Conservation (phyloP, 2,329 filamentous ascomycete genomes). For the Cyanodermella asteris region DNA sequence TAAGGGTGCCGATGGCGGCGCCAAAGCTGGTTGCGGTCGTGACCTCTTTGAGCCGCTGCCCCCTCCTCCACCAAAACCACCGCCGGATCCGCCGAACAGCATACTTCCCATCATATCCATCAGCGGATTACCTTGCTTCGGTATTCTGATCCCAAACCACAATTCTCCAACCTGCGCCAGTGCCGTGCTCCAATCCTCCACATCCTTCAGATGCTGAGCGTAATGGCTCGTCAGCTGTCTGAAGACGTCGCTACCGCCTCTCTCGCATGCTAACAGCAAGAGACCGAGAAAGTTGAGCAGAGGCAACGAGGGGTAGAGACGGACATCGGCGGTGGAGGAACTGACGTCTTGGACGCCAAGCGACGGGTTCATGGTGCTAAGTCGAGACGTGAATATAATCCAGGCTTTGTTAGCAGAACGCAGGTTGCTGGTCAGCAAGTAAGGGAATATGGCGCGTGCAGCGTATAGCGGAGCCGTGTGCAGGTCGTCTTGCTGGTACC, state of each 20-base stretch:
- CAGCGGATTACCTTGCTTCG: conserved; percentile 73
- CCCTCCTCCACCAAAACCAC: conserved; percentile 21
- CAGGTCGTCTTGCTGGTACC: conserved; percentile 76
- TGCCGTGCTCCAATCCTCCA: conserved; percentile 56
- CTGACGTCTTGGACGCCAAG: conserved; percentile 67
- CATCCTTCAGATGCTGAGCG: conserved; percentile 52
- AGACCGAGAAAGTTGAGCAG: conserved; percentile 84
- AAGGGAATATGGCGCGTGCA: conserved; percentile 71
- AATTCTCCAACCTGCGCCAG: conserved; percentile 80
- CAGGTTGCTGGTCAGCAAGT: conserved; percentile 74
- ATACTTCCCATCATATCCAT: conserved; percentile 97
- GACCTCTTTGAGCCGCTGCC: conserved; percentile 22
- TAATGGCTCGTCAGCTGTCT: conserved; percentile 68
- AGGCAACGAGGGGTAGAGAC: conserved; percentile 77
- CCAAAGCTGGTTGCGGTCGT: conserved; percentile 24
- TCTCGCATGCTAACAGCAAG: conserved; percentile 62
- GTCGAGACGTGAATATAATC: conserved; percentile 47
- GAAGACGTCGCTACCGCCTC: conserved; percentile 57
- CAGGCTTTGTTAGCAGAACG: conserved; percentile 71
- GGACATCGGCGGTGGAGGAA: conserved; percentile 47
- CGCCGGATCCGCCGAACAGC: conserved; percentile 53
- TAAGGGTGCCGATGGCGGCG: conserved; percentile 20
- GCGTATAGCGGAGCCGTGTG: conserved; percentile 75
- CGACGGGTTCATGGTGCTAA: conserved; percentile 33
- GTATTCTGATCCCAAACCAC: conserved; percentile 85